Percentiles rank a stretch among this genome's conserved stretches.
These are phyloP conservation scores for Psilocybe cyanescens DNA, from an alignment of 768 basidiomycete genomes.

Conservation along the genomic window DNA sequence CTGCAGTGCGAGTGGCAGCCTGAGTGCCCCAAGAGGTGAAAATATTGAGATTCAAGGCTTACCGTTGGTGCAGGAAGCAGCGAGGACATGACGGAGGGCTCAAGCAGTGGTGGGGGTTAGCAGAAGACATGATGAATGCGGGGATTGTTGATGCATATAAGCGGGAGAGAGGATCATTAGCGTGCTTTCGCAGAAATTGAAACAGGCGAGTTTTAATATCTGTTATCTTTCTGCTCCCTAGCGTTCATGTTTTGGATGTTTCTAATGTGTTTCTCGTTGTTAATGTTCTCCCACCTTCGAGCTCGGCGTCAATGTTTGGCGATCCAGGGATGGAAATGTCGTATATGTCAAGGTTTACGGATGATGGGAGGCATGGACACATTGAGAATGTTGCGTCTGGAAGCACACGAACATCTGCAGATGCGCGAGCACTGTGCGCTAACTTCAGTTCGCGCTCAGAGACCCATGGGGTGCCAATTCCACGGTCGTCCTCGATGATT, in stretches of 20 bases:
- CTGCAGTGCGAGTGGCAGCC: too few relatives aligned
- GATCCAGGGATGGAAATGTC: constrained; percentile 5
- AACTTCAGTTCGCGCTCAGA: neutral
- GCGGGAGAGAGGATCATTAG: constrained; percentile 89
- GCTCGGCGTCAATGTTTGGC: too few relatives aligned
- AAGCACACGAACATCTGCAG: neutral
- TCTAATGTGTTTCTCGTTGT: too few relatives aligned
- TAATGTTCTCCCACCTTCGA: too few relatives aligned
- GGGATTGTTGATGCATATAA: constrained; percentile 73
- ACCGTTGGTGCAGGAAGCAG: too few relatives aligned
- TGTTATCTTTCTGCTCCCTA: neutral
- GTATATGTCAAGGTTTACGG: constrained; percentile 3
- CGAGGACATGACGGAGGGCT: too few relatives aligned
- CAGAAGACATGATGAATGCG: too few relatives aligned
- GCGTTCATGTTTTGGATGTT: neutral
- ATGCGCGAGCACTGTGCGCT: neutral
- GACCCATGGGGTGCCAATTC: constrained; percentile 69
- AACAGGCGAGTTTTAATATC: constrained; percentile 57
- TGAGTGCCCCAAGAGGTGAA: too few relatives aligned
- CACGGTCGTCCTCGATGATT: constrained; percentile 64
- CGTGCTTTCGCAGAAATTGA: constrained; percentile 78
- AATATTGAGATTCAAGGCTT: too few relatives aligned
- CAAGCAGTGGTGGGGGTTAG: too few relatives aligned
- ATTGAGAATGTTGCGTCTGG: neutral
- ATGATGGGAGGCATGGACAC: neutral